A percentile compares a stretch with the other conserved stretches of the same genome.
phyloP scores from a whole-genome alignment of 495 filamentous ascomycete species.

The Penicillium steckii region DNA sequence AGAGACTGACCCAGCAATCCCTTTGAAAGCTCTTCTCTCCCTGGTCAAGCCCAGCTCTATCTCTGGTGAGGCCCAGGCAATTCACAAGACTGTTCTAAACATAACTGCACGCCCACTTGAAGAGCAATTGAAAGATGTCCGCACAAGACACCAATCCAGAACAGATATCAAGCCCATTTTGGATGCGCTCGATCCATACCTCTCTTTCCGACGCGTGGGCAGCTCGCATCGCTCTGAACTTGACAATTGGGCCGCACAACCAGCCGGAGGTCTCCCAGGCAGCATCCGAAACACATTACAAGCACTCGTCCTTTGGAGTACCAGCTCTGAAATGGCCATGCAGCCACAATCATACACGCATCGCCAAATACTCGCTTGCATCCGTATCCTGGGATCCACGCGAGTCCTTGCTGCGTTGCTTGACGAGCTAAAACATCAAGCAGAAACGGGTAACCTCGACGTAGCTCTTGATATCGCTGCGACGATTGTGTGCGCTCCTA shows the following conservation, averaged over 20 bases:
- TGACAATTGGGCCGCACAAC: constrained; percentile 67
- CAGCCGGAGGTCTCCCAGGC: constrained; percentile 59
- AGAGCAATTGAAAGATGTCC: constrained; percentile 69
- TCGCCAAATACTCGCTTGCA: constrained; percentile 64
- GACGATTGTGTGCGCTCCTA: constrained; percentile 71
- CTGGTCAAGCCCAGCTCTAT: constrained; percentile 74
- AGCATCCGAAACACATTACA: constrained; percentile 66
- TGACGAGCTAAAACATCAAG: constrained; percentile 66
- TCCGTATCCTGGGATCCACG: constrained; percentile 68
- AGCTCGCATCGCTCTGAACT: constrained; percentile 70
- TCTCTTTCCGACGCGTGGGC: constrained; percentile 63
- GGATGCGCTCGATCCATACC: constrained; percentile 65
- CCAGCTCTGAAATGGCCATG: constrained; percentile 59
- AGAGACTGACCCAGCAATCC: constrained; percentile 60
- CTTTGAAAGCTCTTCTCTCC: constrained; percentile 66
- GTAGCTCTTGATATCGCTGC: constrained; percentile 72
- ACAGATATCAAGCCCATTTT: constrained; percentile 73
- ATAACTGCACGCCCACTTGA: constrained; percentile 78
- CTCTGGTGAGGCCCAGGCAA: constrained; percentile 74
- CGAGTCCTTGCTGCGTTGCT: constrained; percentile 61
- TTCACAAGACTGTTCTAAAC: constrained; percentile 79
- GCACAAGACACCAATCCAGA: constrained; percentile 63
- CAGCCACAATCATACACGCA: constrained; percentile 78
- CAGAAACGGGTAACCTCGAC: constrained; percentile 51
- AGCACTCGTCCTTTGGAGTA: constrained; percentile 69